Evolutionary conservation across 1,284 basidiomycete genomes (phyloP), one percentile per base, ranked within the genome.

Genomic region (Inonotus obliquus): DNA sequence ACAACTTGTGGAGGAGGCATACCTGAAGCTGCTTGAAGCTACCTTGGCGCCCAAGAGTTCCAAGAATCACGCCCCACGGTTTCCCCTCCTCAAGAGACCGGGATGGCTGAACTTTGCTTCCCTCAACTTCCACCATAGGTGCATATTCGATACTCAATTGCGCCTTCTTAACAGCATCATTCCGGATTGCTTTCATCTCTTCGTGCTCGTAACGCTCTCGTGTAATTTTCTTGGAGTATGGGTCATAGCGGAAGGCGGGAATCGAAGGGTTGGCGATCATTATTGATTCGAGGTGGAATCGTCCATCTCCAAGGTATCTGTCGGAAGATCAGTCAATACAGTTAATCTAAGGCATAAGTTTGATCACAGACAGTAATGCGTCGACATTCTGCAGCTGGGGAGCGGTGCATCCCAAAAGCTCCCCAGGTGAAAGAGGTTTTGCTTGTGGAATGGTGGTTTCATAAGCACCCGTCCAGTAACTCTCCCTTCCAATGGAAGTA

Each of bases 221-320:
- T 4, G 96, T 98, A 61, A 99, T 82, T 70, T 96, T 96, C 74
- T 99, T 99, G 35, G 94, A 94, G 74, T 99, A 99, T 4, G 97
- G 97, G 70, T 99, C 97, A 75, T 98, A 99, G 32, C 97, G 86
- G 79, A 98, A 99, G 0, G 97, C 96, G 11, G 96, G 94, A 23
- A 98, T 84, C n/a, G 82, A 76, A 0, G 97, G 97, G 73, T 99
- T 99, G 32, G 94, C 94, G 64, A 99, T 98, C 97, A 99, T 99
- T 72, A 98, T 96, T 13, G 92, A 92, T 74, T 99, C 97, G 17
- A 99, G 83, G 72, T 99, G 97, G 78, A 99, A 99, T 13, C 97
- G 87, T 19, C 97, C 97, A 70, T 99, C 97, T 23, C 97, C 97
- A 32, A 99, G 84, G 73, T 99, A 99, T 68, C 94, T 95, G 69